Evolutionary conservation across 768 basidiomycete species (phyloP).

Genomic region (Fomitopsis serialis): DNA sequence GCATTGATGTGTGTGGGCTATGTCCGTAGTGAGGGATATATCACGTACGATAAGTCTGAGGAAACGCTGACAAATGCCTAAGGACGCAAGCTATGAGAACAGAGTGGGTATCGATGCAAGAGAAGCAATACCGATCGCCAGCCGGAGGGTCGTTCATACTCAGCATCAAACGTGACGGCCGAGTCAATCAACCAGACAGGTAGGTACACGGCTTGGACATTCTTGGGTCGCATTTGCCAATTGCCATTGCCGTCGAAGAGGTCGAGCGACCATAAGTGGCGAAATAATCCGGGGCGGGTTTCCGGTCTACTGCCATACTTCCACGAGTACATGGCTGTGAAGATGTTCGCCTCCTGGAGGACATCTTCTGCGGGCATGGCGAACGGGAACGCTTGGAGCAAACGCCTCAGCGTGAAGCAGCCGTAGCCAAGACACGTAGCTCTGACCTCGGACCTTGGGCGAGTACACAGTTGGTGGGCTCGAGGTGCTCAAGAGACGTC

Average conservation of each 20-base stretch:
- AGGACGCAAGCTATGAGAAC: not conserved
- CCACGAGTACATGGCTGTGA: no score
- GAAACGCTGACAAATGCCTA: not conserved
- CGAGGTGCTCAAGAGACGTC: no score
- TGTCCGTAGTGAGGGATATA: not conserved
- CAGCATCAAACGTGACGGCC: not conserved
- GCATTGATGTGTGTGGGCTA: not conserved
- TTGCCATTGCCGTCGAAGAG: not conserved
- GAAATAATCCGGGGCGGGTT: no score
- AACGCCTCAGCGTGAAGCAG: no score
- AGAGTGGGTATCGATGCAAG: not conserved
- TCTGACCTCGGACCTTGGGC: no score
- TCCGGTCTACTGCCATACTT: no score
- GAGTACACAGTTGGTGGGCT: no score
- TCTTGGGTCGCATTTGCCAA: not conserved
- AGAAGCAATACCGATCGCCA: not conserved
- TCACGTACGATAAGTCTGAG: not conserved
- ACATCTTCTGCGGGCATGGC: no score
- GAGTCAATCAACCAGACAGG: constrained; percentile 2
- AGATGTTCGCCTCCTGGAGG: no score
- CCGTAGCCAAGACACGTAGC: no score
- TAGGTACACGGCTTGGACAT: constrained; percentile 1
- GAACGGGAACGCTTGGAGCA: no score
- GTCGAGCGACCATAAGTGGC: no score
- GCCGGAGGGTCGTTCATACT: not conserved